These are phyloP conservation scores for Spatholobus suberectus DNA, from an alignment of 306 rosid genomes.

Conservation along the genomic window DNA sequence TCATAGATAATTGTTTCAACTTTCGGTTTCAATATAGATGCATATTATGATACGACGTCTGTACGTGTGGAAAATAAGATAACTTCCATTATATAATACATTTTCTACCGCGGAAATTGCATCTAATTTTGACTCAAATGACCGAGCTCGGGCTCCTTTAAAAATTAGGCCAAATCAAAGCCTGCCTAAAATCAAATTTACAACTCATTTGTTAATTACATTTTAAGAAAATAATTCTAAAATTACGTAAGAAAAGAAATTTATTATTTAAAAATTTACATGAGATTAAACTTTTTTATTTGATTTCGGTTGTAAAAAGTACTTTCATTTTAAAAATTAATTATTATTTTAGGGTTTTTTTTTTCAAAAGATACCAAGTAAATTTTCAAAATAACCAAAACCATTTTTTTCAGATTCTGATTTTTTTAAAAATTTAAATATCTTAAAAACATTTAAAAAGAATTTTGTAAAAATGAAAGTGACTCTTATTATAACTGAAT, in stretches of 20 bases:
- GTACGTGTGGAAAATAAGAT: neutral
- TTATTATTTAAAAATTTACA: no score
- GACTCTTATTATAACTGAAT: neutral
- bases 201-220: neutral
- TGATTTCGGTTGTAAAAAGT: no score
- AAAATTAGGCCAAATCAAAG: neutral
- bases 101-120: neutral
- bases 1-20: neutral
- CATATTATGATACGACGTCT: neutral
- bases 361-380: no score
- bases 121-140: neutral
- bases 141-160: neutral
- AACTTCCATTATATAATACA: neutral
- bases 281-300: no score
- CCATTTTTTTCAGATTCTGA: no score
- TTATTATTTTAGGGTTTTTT: no score
- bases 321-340: no score
- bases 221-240: neutral
- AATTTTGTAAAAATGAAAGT: no score
- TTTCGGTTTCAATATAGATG: neutral
- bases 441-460: no score
- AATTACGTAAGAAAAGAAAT: neutral
- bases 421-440: no score
- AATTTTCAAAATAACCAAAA: no score
- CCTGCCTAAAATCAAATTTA: neutral